Evolutionary conservation across 2,329 filamentous ascomycete genomes (phyloP).

Genomic region (Fusarium foetens): DNA sequence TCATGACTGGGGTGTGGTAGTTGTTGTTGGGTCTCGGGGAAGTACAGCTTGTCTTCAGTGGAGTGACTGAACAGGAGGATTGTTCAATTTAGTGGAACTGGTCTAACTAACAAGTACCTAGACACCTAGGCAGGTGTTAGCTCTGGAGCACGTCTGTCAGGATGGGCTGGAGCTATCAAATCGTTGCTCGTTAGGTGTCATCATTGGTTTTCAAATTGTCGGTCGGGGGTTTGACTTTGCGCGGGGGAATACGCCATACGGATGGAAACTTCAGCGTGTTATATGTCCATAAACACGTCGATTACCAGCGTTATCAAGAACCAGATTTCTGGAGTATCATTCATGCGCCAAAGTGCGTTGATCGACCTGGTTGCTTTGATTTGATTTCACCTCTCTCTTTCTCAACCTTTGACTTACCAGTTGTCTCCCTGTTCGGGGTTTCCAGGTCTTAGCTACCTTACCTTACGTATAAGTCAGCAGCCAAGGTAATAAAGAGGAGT

Average conservation of each 20-base stretch:
- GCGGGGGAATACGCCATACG: background rate
- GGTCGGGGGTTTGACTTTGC: background rate
- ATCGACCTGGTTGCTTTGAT: background rate
- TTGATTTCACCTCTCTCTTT: background rate
- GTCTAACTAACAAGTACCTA: background rate
- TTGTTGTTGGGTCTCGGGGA: slow-evolving; percentile 6
- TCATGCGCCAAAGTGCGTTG: background rate
- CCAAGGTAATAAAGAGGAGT: slow-evolving; percentile 8
- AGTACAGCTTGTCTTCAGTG: slow-evolving; percentile 6
- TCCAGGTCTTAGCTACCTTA: background rate
- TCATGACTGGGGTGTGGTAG: background rate
- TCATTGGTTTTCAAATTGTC: slow-evolving; percentile 5
- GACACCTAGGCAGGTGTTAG: slow-evolving; percentile 14
- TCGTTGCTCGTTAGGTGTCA: slow-evolving; percentile 15
- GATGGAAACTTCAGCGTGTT: background rate
- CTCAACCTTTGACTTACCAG: background rate
- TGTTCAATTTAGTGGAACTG: slow-evolving; percentile 25
- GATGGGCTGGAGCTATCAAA: slow-evolving; percentile 18
- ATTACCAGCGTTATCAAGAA: background rate
- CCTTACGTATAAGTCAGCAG: background rate
- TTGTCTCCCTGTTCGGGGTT: background rate
- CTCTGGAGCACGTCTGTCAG: slow-evolving; percentile 11
- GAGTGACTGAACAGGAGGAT: slow-evolving; percentile 16
- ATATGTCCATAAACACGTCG: background rate
- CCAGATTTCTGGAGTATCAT: background rate